Conservation (phyloP, 2,329 filamentous ascomycete species). For the Chaetomium sp. region DNA sequence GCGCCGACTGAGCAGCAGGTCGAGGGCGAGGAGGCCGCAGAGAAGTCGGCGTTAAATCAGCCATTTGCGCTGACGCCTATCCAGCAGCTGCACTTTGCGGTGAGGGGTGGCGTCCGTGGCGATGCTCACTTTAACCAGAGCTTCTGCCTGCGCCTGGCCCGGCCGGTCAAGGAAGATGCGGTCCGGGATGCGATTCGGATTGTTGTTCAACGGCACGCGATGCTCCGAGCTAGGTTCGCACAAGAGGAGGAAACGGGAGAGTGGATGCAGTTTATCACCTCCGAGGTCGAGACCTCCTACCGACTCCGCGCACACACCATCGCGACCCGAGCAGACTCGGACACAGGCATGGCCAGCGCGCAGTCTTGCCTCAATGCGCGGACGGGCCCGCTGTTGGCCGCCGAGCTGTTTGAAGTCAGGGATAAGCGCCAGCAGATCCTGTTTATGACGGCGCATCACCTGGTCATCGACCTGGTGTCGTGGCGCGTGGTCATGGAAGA, state of each 20-base stretch:
- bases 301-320: conserved; percentile 14
- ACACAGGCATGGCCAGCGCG: conserved; percentile 23
- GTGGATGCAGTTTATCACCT: conserved; percentile 25
- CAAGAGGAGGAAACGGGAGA: conserved; percentile 15
- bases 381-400: conserved; percentile 23
- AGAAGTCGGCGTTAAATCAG: conserved; percentile 17
- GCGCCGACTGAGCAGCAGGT: not conserved
- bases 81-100: conserved; percentile 37
- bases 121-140: conserved; percentile 40
- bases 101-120: conserved; percentile 26
- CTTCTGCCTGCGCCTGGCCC: conserved; percentile 33
- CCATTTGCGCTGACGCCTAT: conserved; percentile 38
- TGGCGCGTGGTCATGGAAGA: conserved; percentile 41
- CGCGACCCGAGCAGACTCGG: not conserved
- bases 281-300: conserved; percentile 18
- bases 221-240: conserved; percentile 32
- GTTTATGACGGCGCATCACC: conserved; percentile 31
- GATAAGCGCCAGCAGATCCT: conserved; percentile 23
- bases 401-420: conserved; percentile 19
- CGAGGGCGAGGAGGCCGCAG: conserved; percentile 9
- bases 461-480: conserved; percentile 39
- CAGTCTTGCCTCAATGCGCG: conserved; percentile 21
- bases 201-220: conserved; percentile 29
- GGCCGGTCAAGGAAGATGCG: conserved; percentile 11
- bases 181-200: conserved; percentile 22